Base-by-base conservation (phyloP, 2,329 filamentous ascomycete genomes). In the Fusarium sp. region DNA sequence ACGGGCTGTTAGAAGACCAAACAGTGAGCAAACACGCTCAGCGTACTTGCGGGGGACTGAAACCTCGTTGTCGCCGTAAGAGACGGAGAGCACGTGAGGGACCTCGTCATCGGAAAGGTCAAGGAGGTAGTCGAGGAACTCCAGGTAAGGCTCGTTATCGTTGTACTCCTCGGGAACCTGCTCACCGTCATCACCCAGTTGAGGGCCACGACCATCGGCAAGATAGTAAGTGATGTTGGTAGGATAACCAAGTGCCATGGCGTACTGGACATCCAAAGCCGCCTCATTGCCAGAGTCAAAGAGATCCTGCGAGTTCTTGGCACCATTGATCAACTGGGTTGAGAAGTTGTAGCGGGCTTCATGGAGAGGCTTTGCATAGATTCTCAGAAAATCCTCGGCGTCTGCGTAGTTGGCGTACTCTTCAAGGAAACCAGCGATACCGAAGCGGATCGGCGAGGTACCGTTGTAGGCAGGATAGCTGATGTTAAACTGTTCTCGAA, bases 31-130 rank as follows among this genome's bases (percentile, higher is more conserved):
- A 6, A 88, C 85, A 20, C 82, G 81, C 56, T 79, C 74, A 1
- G 87, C 87, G 64, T 88, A 89, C 2, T 80, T 77, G 8, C 65
- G 67, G 4, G 87, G 87, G 0, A 89, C 85, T 0, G 83, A 82
- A 50, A 86, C 80, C 77, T 89, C 87, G 67, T 88, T 84, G 69
- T 89, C 87, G 16, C 83, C 85, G 73, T 89, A 90, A 16, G 86
- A 88, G 21, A 88, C 83, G 48, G 85, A 85, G 14, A 90, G 80
- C 4, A 89, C 84, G 54, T 87, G 86, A 1, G 88, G 88, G 14
- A 88, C 73, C 21, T 82, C 75, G 16, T 78, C 75, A 48, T 85
- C 82, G 1, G 78, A 74, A 63, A 82, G 79, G 23, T 70, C 76
- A 2, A 89, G 78, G 10, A 89, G 77, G 63, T 84, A 82, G 57